Conservation (phyloP, 352 stramenopile genomes). For the Globisporangium yorkense region DNA sequence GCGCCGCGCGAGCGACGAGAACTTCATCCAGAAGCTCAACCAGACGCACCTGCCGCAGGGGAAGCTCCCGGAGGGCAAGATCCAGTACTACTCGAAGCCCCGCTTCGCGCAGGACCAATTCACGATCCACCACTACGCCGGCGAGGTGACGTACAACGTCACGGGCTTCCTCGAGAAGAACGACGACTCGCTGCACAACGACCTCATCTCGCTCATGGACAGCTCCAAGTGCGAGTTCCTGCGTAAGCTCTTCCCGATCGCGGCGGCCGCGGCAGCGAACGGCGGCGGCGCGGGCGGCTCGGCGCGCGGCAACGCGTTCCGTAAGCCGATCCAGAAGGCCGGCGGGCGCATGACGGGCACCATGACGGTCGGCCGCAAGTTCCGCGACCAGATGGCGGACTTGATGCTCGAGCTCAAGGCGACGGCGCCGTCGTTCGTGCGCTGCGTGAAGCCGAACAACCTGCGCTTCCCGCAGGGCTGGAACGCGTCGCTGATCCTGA, state of each 20-base stretch:
- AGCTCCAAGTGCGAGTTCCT: constrained; percentile 78
- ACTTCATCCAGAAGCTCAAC: constrained; percentile 90
- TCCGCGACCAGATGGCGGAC: constrained; percentile 86
- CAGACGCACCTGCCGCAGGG: constrained; percentile 84
- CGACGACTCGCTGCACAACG: constrained; percentile 93
- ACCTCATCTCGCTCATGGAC: constrained; percentile 86
- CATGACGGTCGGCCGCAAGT: constrained; percentile 88
- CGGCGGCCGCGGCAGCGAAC: constrained; percentile 22
- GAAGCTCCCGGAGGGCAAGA: constrained; percentile 66
- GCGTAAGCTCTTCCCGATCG: constrained; percentile 66
- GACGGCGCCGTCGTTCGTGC: constrained; percentile 85
- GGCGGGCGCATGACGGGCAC: constrained; percentile 88
- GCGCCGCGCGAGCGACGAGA: constrained; percentile 85
- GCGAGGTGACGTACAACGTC: constrained; percentile 94
- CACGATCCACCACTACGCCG: constrained; percentile 96
- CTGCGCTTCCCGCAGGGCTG: constrained; percentile 79
- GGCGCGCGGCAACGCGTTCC: constrained; percentile 33
- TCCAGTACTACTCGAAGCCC: constrained; percentile 82
- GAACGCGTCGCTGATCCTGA: constrained; percentile 84
- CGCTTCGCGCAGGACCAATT: constrained; percentile 91
- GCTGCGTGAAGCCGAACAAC: constrained; percentile 92
- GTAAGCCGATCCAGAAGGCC: constrained; percentile 65
- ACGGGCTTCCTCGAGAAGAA: constrained; percentile 98
- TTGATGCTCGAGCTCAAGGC: constrained; percentile 83
- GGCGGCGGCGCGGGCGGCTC: constrained; percentile 15